phyloP scores from a whole-genome alignment of 1,139 yeast species.

The Pichia sp. region DNA sequence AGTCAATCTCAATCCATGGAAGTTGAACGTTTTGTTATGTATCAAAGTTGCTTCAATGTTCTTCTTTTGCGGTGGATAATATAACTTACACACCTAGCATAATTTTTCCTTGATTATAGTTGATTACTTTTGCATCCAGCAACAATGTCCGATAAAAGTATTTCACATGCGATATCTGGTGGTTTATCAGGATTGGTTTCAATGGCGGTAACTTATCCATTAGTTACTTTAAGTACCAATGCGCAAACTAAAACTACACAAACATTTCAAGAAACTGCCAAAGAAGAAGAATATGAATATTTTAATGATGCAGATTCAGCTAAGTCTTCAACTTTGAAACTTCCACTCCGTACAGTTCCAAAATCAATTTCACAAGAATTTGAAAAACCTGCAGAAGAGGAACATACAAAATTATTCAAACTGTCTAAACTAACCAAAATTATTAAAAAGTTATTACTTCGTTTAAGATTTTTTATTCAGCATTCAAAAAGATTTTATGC shows the following conservation, averaged over 20 bases:
- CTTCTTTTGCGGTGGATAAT: too few species aligned
- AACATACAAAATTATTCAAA: not conserved
- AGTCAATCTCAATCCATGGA: not conserved
- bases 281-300: slow-evolving; percentile 10
- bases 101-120: too few species aligned
- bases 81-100: too few species aligned
- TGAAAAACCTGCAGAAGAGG: not conserved
- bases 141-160: slow-evolving; percentile 25
- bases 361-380: not conserved
- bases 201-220: slow-evolving; percentile 79
- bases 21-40: too few species aligned
- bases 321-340: slow-evolving; percentile 4
- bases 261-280: slow-evolving; percentile 17
- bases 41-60: too few species aligned
- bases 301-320: slow-evolving; percentile 6
- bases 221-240: slow-evolving; percentile 74
- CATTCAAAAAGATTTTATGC: slow-evolving; percentile 43
- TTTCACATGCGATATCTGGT: slow-evolving; percentile 86
- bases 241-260: slow-evolving; percentile 55
- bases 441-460: slow-evolving; percentile 1
- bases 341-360: slow-evolving; percentile 2
- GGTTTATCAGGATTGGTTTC: slow-evolving; percentile 90
- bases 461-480: slow-evolving; percentile 5
- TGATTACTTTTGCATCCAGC: not conserved
- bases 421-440: not conserved